Conservation (phyloP, 805 yeast genomes). For the Yarrowia sp. region DNA sequence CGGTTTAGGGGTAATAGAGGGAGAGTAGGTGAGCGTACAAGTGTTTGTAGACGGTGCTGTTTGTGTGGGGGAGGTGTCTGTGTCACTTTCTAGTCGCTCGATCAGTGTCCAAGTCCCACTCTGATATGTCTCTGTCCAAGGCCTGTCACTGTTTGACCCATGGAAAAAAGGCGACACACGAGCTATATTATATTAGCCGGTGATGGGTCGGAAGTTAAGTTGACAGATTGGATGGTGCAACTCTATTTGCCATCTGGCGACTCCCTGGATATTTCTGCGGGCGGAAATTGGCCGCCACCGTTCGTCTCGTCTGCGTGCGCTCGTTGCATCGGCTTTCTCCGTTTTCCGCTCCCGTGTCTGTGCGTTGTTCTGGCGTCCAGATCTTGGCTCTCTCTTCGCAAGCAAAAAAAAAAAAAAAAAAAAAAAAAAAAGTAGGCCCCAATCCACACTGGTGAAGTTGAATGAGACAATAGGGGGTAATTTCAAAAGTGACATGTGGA, state of each 20-base stretch:
- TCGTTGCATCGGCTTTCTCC: background rate
- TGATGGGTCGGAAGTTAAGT: background rate
- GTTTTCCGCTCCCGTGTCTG: background rate
- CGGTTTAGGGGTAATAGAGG: background rate
- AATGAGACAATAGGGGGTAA: background rate
- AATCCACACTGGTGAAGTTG: too few relatives aligned
- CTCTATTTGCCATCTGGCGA: background rate
- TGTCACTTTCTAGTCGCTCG: too few relatives aligned
- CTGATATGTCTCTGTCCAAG: too few relatives aligned
- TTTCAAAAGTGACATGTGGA: background rate
- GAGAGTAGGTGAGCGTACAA: background rate
- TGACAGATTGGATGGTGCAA: constrained; percentile 9
- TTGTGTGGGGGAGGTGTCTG: too few relatives aligned
- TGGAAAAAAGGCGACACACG: too few relatives aligned
- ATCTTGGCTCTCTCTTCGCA: too few relatives aligned
- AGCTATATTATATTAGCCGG: background rate
- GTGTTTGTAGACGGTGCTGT: background rate
- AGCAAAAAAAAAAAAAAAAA: too few relatives aligned
- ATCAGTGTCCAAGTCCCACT: too few relatives aligned
- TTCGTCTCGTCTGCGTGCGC: background rate
- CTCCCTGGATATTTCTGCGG: background rate
- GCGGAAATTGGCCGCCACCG: background rate
- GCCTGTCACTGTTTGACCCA: too few relatives aligned
- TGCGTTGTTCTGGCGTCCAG: background rate
- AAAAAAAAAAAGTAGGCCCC: too few relatives aligned